A percentile compares a stretch with the other conserved stretches of the same genome.
Evolutionary conservation across 495 filamentous ascomycete species (phyloP).

Genomic region (Xylaria scruposa): DNA sequence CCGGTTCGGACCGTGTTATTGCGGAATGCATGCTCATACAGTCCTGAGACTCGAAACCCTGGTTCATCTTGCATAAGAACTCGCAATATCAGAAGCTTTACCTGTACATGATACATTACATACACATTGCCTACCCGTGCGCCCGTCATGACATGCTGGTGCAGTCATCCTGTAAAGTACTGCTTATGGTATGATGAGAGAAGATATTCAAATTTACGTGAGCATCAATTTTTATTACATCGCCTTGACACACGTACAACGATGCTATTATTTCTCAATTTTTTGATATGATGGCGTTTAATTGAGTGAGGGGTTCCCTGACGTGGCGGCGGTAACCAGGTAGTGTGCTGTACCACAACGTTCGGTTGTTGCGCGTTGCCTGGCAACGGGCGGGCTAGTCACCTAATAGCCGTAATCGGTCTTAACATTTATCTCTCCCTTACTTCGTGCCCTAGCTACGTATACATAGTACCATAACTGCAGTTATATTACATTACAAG

Average conservation of each 20-base stretch:
- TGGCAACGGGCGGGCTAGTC: conserved; percentile 34
- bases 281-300: neutral
- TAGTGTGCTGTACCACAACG: neutral
- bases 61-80: neutral
- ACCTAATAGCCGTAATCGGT: conserved; percentile 8
- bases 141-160: neutral
- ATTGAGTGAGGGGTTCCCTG: neutral
- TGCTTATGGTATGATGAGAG: too few species aligned
- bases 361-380: conserved; percentile 29
- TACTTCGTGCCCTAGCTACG: neutral
- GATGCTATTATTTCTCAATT: neutral
- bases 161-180: too few species aligned
- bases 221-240: neutral
- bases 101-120: conserved; percentile 8
- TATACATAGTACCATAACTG: neutral
- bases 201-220: conserved; percentile 1
- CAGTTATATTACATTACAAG: neutral
- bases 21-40: conserved; percentile 10
- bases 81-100: neutral
- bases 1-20: conserved; percentile 17
- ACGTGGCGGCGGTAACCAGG: neutral
- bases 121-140: conserved; percentile 16
- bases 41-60: neutral
- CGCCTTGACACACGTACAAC: neutral
- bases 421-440: neutral